Evolutionary conservation across 495 filamentous ascomycete species (phyloP).

Genomic region (Rhypophila decipiens): DNA sequence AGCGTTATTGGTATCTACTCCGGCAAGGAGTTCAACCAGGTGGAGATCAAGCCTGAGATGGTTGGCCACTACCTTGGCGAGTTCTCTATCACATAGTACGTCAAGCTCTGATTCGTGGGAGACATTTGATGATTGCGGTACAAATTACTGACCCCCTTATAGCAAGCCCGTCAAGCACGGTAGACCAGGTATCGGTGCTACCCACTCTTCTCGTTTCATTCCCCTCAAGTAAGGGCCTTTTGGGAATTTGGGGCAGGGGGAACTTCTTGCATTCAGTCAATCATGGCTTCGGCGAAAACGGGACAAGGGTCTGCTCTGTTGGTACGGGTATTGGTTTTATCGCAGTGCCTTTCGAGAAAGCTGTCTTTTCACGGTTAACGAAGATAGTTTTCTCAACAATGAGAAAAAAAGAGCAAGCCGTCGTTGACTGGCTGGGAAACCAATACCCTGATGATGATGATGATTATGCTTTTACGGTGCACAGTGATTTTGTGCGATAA

Average conservation of each 20-base stretch:
- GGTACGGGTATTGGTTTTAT: conserved; percentile 22
- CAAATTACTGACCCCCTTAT: conserved; percentile 34
- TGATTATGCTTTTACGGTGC: no score
- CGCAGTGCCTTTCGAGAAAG: conserved; percentile 19
- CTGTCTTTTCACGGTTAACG: conserved; percentile 23
- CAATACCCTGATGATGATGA: no score
- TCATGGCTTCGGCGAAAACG: conserved; percentile 34
- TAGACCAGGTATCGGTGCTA: conserved; percentile 99
- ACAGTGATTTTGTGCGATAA: no score
- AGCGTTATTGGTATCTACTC: conserved; percentile 98
- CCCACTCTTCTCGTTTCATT: conserved; percentile 99
- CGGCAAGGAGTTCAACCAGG: conserved; percentile 99
- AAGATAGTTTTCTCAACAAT: conserved; percentile 27
- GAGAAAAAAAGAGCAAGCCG: conserved; percentile 16
- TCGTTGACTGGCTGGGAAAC: no score
- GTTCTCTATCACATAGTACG: conserved; percentile 99
- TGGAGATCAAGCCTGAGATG: conserved; percentile 99
- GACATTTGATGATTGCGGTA: neutral
- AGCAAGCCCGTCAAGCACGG: conserved; percentile 99
- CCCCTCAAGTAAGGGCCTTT: conserved; percentile 79
- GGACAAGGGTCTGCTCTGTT: conserved; percentile 29
- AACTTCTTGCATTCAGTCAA: conserved; percentile 36
- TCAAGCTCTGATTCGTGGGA: conserved; percentile 18
- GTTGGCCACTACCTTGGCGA: conserved; percentile 98
- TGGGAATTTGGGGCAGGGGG: conserved; percentile 25